Base-by-base conservation (phyloP, 768 basidiomycete species). In the Epithele typhae region DNA sequence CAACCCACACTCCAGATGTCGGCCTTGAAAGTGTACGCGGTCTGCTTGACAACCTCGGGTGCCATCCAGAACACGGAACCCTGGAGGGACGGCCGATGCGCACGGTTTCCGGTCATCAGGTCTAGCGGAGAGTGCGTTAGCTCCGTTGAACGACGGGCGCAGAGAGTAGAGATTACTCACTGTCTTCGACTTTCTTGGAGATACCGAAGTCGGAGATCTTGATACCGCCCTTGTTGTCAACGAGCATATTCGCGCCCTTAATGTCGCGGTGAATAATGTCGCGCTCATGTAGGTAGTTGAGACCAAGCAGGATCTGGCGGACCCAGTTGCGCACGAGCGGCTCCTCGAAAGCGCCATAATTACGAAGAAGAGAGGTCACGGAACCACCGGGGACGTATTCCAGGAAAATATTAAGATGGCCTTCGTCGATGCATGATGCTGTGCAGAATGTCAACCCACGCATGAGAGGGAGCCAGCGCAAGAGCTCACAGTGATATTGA, bases 21-120 rank as follows among this genome's bases (percentile, higher is more conserved):
- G 5, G 93, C 92, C 60, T 94, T 94, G 50, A 74, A 77, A 9
- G 92, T 94, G 61, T 96, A 91, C 0, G 83, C 79, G 21, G 84
- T 92, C 69, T 99, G 96, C 61, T 94, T 94, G 49, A 98, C 96
- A 17, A 97, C 92, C 66, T 97, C 95, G 0, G 95, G 95, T 0
- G 95, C 95, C 95, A 98, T 97, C 95, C 95, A 98, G 68, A 96
- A 98, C 10, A 97, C 94, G 1, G 93, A 96, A 2, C 96, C 96
- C 65, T 98, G 96, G 5, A 98, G 70, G 1, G 96, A 98, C 4
- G 92, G 90, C 6, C 96, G 77, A 62, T 97, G 86, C 36, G 83
- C 77, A 19, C 86, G 82, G 46, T 86, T 82, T 10, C 83, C 83
- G 19, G 70, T 70, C 25, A 73, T 59, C 24, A 78, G 63, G 53